Conservation (phyloP, 345 rosid genomes). For the Excoecaria cochinchinensis region DNA sequence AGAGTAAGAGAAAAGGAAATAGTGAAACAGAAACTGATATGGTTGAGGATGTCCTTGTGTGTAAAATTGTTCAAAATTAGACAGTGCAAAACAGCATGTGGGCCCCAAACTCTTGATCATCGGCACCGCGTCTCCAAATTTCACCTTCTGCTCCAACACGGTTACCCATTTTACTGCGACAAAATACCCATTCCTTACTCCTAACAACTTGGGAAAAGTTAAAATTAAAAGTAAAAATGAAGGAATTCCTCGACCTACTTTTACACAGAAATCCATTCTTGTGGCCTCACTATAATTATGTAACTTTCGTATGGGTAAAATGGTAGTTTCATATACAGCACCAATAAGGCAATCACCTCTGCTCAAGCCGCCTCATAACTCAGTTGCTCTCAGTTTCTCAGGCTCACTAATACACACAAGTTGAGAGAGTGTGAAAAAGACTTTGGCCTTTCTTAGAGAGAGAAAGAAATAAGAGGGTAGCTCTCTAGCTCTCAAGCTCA, state of each 20-base stretch:
- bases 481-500: not conserved
- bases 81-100: conserved; percentile 10
- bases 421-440: not conserved
- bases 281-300: not conserved
- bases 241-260: no score
- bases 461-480: not conserved
- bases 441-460: conserved; percentile 1
- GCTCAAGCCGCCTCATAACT: conserved; percentile 32
- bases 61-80: conserved; percentile 11
- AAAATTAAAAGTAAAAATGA: not conserved
- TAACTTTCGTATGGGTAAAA: conserved; percentile 17
- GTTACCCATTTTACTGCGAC: not conserved
- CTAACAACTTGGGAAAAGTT: conserved; percentile 17
- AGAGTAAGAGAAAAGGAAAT: not conserved
- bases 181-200: not conserved
- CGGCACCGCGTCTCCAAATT: conserved; percentile 22
- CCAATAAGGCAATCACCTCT: conserved; percentile 9
- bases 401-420: not conserved
- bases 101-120: conserved; percentile 6
- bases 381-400: conserved; percentile 9
- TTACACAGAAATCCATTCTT: conserved; percentile 15
- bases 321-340: conserved; percentile 10
- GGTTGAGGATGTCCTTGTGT: not conserved
- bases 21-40: not conserved
- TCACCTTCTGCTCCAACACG: not conserved